Evolutionary conservation across 1,139 yeast species (phyloP).

Genomic region (Protomyces lactucae-debilis): DNA sequence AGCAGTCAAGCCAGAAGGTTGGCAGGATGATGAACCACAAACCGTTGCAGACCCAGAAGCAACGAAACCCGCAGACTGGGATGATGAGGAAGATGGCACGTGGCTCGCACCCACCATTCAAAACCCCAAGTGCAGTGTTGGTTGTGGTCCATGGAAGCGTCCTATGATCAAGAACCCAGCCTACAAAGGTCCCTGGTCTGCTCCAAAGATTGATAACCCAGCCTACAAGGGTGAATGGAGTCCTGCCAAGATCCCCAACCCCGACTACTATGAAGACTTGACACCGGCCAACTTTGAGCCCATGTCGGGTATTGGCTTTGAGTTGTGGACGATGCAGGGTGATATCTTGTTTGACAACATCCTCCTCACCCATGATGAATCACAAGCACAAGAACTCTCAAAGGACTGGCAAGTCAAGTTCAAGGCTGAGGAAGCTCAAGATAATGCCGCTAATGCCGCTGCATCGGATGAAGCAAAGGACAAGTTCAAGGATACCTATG

Average conservation of each 20-base stretch:
- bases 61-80: slow-evolving; percentile 69
- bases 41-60: slow-evolving; percentile 64
- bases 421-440: slow-evolving; percentile 48
- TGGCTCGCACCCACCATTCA: slow-evolving; percentile 66
- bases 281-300: slow-evolving; percentile 60
- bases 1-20: slow-evolving; percentile 63
- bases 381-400: slow-evolving; percentile 78
- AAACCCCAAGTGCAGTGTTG: slow-evolving; percentile 64
- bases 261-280: slow-evolving; percentile 57
- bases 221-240: slow-evolving; percentile 72
- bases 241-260: slow-evolving; percentile 65
- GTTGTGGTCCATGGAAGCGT: slow-evolving; percentile 68
- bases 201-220: slow-evolving; percentile 66
- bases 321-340: slow-evolving; percentile 80
- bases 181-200: slow-evolving; percentile 73
- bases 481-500: slow-evolving; percentile 29
- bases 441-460: slow-evolving; percentile 39
- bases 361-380: slow-evolving; percentile 73
- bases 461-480: slow-evolving; percentile 32
- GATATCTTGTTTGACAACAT: slow-evolving; percentile 75
- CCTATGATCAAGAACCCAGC: slow-evolving; percentile 63
- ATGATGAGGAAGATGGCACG: slow-evolving; percentile 79
- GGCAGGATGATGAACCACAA: slow-evolving; percentile 64
- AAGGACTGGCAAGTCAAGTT: slow-evolving; percentile 61
- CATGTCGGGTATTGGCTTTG: slow-evolving; percentile 81